phyloP scores from a whole-genome alignment of 163 green algal genomes.

The Volvox carteri region DNA sequence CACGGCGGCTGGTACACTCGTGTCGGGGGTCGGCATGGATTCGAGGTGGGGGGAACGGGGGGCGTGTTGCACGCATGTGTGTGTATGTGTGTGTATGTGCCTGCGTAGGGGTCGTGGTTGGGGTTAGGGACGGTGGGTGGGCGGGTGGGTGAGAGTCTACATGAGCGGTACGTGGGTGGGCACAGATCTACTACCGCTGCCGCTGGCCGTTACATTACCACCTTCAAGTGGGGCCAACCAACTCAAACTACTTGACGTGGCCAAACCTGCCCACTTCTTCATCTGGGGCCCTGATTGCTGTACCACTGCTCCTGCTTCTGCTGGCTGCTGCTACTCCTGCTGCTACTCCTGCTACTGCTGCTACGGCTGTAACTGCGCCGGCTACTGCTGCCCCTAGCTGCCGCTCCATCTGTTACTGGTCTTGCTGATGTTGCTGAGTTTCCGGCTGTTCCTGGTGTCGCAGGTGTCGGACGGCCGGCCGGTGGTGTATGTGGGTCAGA shows the following conservation, averaged over 20 bases:
- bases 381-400: background rate
- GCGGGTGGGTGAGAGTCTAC: too few species aligned
- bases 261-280: too few species aligned
- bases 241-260: too few species aligned
- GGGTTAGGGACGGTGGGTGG: too few species aligned
- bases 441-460: background rate
- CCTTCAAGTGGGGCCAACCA: background rate
- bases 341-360: background rate
- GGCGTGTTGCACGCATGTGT: background rate
- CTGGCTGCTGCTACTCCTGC: too few species aligned
- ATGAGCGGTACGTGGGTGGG: too few species aligned
- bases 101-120: too few species aligned
- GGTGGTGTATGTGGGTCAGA: background rate
- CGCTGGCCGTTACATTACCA: background rate
- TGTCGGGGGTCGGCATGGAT: background rate
- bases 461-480: background rate
- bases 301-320: too few species aligned
- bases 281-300: too few species aligned
- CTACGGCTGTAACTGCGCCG: background rate
- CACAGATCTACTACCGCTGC: background rate
- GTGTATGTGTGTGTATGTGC: background rate
- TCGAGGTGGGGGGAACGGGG: background rate
- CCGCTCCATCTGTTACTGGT: background rate
- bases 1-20: conserved; percentile 7
- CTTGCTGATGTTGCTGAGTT: background rate